phyloP scores from a whole-genome alignment of 441 rosid genomes.

The Pelargonium citronellum region DNA sequence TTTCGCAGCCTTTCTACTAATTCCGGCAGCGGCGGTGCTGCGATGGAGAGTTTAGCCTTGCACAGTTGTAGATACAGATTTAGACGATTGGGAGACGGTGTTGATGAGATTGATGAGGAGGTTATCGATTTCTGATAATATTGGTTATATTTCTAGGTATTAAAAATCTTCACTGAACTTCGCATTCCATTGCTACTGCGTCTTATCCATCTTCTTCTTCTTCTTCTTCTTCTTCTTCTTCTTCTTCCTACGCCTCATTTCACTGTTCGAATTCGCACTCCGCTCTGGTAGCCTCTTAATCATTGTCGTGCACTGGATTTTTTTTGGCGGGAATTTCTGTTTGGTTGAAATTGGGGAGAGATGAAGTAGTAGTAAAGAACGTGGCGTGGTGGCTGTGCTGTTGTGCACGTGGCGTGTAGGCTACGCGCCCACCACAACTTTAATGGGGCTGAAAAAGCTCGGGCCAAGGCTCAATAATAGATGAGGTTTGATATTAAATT shows the following conservation, averaged over 20 bases:
- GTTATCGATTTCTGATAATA: background rate
- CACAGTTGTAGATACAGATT: background rate
- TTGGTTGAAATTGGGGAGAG: background rate
- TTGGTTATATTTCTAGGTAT: background rate
- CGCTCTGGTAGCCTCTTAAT: background rate
- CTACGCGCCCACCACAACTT: background rate
- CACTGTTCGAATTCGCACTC: background rate
- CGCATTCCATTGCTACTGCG: background rate
- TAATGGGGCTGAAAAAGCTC: too few species aligned
- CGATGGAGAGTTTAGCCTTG: background rate
- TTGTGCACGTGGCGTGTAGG: background rate
- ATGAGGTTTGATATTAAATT: too few species aligned
- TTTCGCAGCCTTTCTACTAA: background rate
- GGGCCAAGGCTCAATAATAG: too few species aligned
- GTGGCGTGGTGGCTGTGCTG: background rate
- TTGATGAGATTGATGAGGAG: background rate
- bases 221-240: background rate
- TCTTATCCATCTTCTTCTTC: background rate
- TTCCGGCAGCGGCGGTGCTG: background rate
- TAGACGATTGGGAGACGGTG: background rate
- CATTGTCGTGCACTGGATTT: too few species aligned
- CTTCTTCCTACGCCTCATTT: background rate
- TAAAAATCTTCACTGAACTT: background rate
- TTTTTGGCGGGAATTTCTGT: constrained; percentile 7
- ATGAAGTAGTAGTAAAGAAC: background rate